Evolutionary conservation across 306 rosid species (phyloP), one percentile per base, ranked within the genome.

Genomic region (Quercus aquifolioides): DNA sequence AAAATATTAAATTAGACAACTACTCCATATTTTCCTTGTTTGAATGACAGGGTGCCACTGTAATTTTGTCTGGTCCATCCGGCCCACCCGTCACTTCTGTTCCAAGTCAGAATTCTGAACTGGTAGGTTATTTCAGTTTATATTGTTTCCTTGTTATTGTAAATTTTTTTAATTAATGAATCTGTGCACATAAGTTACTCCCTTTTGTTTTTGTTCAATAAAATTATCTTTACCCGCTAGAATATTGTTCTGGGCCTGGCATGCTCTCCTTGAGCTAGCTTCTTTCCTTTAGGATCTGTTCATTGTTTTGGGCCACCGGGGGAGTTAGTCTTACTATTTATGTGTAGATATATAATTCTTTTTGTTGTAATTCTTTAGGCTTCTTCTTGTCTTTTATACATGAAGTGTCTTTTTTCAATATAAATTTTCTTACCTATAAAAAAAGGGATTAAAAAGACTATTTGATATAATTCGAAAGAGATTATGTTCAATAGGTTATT

Each of bases 11-110:
- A 55, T 13, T 26, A n/a, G 15, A 25, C 26, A 23, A 71, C 49
- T 14, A 12, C 26, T 58, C 11, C 43, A 72, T 65, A 25, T 71
- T 81, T 77, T 31, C 75, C 62, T 83, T 62, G 76, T 86, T 46
- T 75, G 67, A 67, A 81, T 80, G 82, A 71, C 92, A 96, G 99
- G 99, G 99, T 55, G 91, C 84, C 78, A 96, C 99, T 57, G 98
- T 96, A 54, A 90, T 96, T 82, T 82, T 96, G 83, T 96, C 99
- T 75, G 98, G 99, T 82, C 94, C 99, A 60, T 91, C 99, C 55
- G 99, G 99, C 80, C 99, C 98, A 1, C 98, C 99, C 0, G 94
- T 96, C 82, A 88, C 97, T 55, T 90, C 99, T 69, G 96, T 96
- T 55, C 94, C 99, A 55, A 96, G 69, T 83, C 99, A 96, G 87